Percentiles rank a stretch among this genome's conserved stretches.
phyloP scores from a whole-genome alignment of 2,329 filamentous ascomycete genomes.

The Fusarium floridanum region DNA sequence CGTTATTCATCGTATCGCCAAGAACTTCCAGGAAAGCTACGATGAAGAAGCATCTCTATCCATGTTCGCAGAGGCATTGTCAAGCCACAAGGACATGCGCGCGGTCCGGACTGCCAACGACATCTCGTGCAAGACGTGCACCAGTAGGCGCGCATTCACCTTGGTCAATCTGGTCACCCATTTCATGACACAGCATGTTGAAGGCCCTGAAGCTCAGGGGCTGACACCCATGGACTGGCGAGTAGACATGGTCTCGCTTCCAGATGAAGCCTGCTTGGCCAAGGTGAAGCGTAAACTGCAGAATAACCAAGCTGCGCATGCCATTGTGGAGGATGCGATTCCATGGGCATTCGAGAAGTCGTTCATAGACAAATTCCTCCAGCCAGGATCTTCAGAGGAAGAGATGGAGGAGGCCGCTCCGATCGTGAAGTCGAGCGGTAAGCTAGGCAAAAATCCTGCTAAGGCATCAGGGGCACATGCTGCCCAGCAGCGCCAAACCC shows the following conservation, averaged over 20 bases:
- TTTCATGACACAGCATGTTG: slow-evolving; percentile 62
- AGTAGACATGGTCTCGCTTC: slow-evolving; percentile 60
- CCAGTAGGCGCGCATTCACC: slow-evolving; percentile 59
- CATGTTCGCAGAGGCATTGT: slow-evolving; percentile 71
- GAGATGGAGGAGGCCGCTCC: not conserved
- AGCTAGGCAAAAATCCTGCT: not conserved
- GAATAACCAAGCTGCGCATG: slow-evolving; percentile 50
- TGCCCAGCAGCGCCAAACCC: not conserved
- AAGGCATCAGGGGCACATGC: not conserved
- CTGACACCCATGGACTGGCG: slow-evolving; percentile 57
- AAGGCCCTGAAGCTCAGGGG: slow-evolving; percentile 41
- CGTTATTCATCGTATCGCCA: slow-evolving; percentile 72
- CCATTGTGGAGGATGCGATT: slow-evolving; percentile 56
- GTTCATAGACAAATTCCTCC: slow-evolving; percentile 17
- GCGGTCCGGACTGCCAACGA: slow-evolving; percentile 66
- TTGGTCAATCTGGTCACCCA: slow-evolving; percentile 71
- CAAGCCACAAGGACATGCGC: slow-evolving; percentile 69
- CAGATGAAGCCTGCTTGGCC: slow-evolving; percentile 50
- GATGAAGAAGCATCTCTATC: slow-evolving; percentile 67
- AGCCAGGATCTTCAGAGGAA: slow-evolving; percentile 1
- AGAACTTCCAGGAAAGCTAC: slow-evolving; percentile 70
- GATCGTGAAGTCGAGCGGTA: not conserved
- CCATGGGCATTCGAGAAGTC: slow-evolving; percentile 49
- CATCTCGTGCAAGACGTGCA: slow-evolving; percentile 69
- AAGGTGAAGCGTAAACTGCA: slow-evolving; percentile 47